Conservation (phyloP, 352 stramenopile species). For the Paralagenidium karlingii region DNA sequence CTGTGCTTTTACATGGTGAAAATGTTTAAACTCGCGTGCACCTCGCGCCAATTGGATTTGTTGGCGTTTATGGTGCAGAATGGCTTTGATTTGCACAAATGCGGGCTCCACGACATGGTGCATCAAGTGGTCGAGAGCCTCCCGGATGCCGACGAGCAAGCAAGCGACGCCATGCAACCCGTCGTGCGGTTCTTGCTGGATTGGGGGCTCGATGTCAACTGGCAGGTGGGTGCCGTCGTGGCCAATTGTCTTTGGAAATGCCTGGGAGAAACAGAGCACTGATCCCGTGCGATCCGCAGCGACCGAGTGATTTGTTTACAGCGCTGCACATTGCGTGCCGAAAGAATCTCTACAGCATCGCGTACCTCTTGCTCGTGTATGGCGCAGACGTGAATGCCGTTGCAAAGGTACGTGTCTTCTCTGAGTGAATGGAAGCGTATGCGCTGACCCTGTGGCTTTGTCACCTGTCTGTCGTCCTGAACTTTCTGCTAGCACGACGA, state of each 20-base stretch:
- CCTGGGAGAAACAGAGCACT: constrained; percentile 1
- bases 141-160: constrained; percentile 7
- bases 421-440: too few species aligned
- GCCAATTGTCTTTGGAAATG: background rate
- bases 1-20: constrained; percentile 34
- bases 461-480: too few species aligned
- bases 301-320: constrained; percentile 42
- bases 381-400: constrained; percentile 65
- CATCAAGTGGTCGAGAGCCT: constrained; percentile 33
- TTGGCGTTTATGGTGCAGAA: constrained; percentile 46
- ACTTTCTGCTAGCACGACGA: too few species aligned
- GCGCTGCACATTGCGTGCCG: constrained; percentile 48
- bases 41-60: constrained; percentile 26
- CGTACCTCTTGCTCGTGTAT: constrained; percentile 52
- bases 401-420: constrained; percentile 38
- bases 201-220: constrained; percentile 53
- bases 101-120: constrained; percentile 36
- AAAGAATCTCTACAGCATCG: constrained; percentile 43
- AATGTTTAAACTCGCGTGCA: constrained; percentile 55
- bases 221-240: constrained; percentile 22
- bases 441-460: too few species aligned
- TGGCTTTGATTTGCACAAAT: constrained; percentile 45
- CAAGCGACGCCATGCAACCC: constrained; percentile 27
- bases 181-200: constrained; percentile 49
- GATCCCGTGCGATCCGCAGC: constrained; percentile 5